Percentiles rank a stretch among this genome's conserved stretches.
Conservation (phyloP, 768 basidiomycete genomes). For the Asterophora parasitica region DNA sequence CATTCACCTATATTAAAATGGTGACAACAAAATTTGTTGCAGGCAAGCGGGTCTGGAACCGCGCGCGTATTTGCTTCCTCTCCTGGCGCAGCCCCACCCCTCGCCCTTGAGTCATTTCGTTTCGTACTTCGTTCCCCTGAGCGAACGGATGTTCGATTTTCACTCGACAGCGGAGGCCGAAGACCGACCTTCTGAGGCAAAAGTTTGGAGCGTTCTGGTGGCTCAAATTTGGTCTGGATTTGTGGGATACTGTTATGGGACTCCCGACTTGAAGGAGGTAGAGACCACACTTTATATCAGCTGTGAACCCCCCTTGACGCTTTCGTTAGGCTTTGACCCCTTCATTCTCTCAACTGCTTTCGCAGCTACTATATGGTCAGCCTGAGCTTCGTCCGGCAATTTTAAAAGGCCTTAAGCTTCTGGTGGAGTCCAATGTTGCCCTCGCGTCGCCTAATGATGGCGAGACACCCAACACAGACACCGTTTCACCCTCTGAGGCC, state of each 20-base stretch:
- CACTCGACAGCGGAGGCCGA: constrained; percentile 77
- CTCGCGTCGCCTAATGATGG: constrained; percentile 37
- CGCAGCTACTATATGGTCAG: constrained; percentile 90
- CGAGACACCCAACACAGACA: constrained; percentile 22
- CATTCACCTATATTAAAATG: neutral
- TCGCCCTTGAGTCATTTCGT: constrained; percentile 84
- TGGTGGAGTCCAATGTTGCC: constrained; percentile 76
- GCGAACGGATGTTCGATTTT: constrained; percentile 87
- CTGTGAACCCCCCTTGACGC: constrained; percentile 5
- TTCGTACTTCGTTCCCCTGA: constrained; percentile 87
- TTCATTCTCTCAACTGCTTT: constrained; percentile 68
- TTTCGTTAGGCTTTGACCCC: constrained; percentile 59
- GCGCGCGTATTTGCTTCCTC: constrained; percentile 86
- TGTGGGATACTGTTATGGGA: constrained; percentile 83
- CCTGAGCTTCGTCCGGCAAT: constrained; percentile 78
- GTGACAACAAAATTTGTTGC: constrained; percentile 3
- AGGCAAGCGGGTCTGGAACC: constrained; percentile 77
- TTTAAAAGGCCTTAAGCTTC: constrained; percentile 70
- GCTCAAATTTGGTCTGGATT: constrained; percentile 93
- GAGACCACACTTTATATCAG: constrained; percentile 13
- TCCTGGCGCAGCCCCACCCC: constrained; percentile 75
- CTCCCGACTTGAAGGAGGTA: constrained; percentile 70
- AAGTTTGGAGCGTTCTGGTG: constrained; percentile 92
- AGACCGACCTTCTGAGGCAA: constrained; percentile 76
- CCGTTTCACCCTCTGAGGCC: constrained; percentile 56